Conservation (phyloP, 306 rosid species). For the Dicorynia guianensis region DNA sequence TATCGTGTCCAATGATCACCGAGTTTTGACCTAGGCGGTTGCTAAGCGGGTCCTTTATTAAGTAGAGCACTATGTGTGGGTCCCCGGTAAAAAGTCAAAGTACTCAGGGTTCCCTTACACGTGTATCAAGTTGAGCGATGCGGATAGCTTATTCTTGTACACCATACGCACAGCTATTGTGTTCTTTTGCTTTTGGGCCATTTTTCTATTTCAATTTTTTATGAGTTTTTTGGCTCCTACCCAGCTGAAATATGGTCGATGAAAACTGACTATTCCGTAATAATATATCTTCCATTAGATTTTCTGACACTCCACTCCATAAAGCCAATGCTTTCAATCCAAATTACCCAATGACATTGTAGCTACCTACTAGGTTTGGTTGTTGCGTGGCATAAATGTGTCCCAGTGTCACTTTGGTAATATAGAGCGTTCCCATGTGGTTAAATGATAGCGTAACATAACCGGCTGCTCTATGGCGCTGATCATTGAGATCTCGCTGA, state of each 20-base stretch:
- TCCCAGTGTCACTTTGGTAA: too few species aligned
- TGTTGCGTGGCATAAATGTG: slow-evolving; percentile 23
- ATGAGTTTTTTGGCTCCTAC: neutral
- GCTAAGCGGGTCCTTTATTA: slow-evolving; percentile 39
- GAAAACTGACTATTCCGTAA: slow-evolving; percentile 66
- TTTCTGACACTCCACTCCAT: slow-evolving; percentile 68
- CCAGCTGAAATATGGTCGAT: slow-evolving; percentile 38
- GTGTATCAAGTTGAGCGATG: slow-evolving; percentile 45
- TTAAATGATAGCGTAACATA: too few species aligned
- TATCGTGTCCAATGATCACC: slow-evolving; percentile 15
- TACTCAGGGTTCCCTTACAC: slow-evolving; percentile 43
- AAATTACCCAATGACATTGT: slow-evolving; percentile 59
- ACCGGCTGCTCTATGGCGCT: too few species aligned
- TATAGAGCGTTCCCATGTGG: too few species aligned
- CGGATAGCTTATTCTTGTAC: slow-evolving; percentile 36
- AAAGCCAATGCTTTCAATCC: slow-evolving; percentile 45
- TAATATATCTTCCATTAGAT: slow-evolving; percentile 86
- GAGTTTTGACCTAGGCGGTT: slow-evolving; percentile 61
- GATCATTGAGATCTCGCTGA: slow-evolving; percentile 78
- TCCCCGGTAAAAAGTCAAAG: slow-evolving; percentile 72
- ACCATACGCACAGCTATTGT: slow-evolving; percentile 33
- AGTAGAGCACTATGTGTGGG: slow-evolving; percentile 43
- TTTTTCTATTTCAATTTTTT: neutral
- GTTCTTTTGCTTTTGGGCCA: neutral
- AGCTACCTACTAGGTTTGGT: neutral